Evolutionary conservation across 495 filamentous ascomycete genomes (phyloP).

Genomic region (Symbiotaphrina buchneri): DNA sequence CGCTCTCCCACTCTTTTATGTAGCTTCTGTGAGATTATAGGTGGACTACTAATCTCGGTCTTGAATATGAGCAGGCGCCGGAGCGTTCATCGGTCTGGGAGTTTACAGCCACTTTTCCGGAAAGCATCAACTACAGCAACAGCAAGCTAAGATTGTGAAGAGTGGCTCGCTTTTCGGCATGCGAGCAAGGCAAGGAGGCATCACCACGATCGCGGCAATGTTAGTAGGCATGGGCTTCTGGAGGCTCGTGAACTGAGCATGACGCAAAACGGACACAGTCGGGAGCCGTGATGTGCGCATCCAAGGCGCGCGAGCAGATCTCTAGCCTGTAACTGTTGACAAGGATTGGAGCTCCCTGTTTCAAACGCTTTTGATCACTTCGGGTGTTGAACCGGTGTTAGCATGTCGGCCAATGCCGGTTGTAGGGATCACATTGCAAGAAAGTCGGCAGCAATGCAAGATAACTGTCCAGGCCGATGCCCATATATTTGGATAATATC

Average conservation of each 20-base stretch:
- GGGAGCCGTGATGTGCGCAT: too few species aligned
- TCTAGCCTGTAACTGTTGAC: too few species aligned
- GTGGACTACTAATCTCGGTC: slow-evolving; percentile 5
- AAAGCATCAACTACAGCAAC: slow-evolving; percentile 45
- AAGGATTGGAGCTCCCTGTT: slow-evolving; percentile 1
- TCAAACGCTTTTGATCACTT: slow-evolving; percentile 1
- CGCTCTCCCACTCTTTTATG: slow-evolving; percentile 5
- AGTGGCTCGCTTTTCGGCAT: slow-evolving; percentile 59
- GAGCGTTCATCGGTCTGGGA: slow-evolving; percentile 75
- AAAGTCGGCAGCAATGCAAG: too few species aligned
- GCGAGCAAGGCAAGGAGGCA: slow-evolving; percentile 41
- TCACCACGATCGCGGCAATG: slow-evolving; percentile 43
- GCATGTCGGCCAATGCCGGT: background rate
- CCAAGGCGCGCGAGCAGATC: too few species aligned
- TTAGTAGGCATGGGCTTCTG: slow-evolving; percentile 49
- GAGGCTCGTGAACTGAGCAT: slow-evolving; percentile 30
- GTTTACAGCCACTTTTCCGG: slow-evolving; percentile 73
- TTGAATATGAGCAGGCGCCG: slow-evolving; percentile 31
- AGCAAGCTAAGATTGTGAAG: slow-evolving; percentile 42
- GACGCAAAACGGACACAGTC: too few species aligned
- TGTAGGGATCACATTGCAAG: too few species aligned
- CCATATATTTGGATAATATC: too few species aligned
- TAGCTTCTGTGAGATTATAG: slow-evolving; percentile 1
- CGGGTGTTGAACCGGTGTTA: background rate
- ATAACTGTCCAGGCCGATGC: too few species aligned